Evolutionary conservation across 768 basidiomycete species (phyloP), one percentile per base, ranked within the genome.

Genomic region (Auricularia auricula-judae): DNA sequence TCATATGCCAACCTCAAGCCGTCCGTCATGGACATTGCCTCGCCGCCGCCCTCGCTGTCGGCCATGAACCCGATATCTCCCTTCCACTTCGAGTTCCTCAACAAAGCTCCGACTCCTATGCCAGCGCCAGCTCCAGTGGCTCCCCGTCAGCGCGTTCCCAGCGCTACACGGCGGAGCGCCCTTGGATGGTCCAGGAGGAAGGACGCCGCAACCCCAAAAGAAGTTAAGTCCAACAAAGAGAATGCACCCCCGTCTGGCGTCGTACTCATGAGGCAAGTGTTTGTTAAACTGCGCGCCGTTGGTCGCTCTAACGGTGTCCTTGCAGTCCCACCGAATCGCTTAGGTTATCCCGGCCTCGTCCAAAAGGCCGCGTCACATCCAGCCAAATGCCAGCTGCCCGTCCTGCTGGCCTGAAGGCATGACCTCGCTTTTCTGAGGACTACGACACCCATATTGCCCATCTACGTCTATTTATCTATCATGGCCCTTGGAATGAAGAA

Each of bases 131-230:
- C 14, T 70, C 63, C 69, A 64, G 61, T 72, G 68, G 68, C 70
- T 3, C 61, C 75, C 4, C 82, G 85, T 10, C 80, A 85, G 16
- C 77, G 82, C 33, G 82, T 85, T 58, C 79, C 75, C 2, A 85
- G 85, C 0, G 79, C 76, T n/a, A 77, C 82, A 0, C 78, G 86
- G 12, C 78, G 86, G n/a, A 78, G 76, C 0, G 81, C 82, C 0
- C 76, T 84, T 1, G 88, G 87, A 1, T 85, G 82, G 84, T 75
- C 84, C 51, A 89, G 89, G 42, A 83, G 80, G 68, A 77, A 7
- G 39, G 39, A 29, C 2, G 29, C 39, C 39, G 39, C 74, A 47
- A 54, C 47, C 58, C 33, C 63, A 62, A 58, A 63, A 35, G 60
- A 66, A 0, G 81, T 80, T 36, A 73, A 85, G 77, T 61, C 56